phyloP scores from a whole-genome alignment of 2,329 filamentous ascomycete species.

The Onygena corvina region DNA sequence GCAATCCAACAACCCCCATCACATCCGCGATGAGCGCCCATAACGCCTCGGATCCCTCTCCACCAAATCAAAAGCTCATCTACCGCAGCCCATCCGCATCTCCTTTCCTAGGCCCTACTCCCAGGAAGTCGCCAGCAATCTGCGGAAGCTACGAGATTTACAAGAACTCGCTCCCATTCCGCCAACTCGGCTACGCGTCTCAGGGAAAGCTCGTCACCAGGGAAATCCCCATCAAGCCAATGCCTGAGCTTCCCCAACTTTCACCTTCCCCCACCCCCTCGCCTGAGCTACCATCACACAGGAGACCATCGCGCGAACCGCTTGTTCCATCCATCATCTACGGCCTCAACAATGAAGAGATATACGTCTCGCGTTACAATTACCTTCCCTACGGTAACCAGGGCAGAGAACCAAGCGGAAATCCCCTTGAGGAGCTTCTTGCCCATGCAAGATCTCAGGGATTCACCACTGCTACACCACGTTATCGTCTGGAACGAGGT shows the following conservation, averaged over 20 bases:
- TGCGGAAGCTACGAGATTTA: conserved; percentile 1
- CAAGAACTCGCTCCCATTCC: conserved; percentile 7
- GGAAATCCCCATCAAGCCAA: not conserved
- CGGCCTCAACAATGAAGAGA: not conserved
- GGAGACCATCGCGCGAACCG: not conserved
- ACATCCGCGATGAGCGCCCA: not conserved
- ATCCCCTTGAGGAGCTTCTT: not conserved
- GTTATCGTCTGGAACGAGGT: not conserved
- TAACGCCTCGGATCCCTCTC: not conserved
- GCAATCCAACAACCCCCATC: not conserved
- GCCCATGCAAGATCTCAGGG: not conserved
- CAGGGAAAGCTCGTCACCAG: not conserved
- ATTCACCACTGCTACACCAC: not conserved
- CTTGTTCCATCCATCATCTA: not conserved
- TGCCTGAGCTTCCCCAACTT: not conserved
- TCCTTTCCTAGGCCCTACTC: not conserved
- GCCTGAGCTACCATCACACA: not conserved
- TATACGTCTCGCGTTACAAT: not conserved
- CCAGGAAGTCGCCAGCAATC: not conserved
- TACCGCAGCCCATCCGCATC: not conserved
- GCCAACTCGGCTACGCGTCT: not conserved
- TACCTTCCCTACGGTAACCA: not conserved
- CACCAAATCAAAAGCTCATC: not conserved
- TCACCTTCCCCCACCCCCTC: not conserved
- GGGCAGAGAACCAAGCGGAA: not conserved